phyloP scores from a whole-genome alignment of 139 green algal genomes.

The Chlorokybus atmophyticus region DNA sequence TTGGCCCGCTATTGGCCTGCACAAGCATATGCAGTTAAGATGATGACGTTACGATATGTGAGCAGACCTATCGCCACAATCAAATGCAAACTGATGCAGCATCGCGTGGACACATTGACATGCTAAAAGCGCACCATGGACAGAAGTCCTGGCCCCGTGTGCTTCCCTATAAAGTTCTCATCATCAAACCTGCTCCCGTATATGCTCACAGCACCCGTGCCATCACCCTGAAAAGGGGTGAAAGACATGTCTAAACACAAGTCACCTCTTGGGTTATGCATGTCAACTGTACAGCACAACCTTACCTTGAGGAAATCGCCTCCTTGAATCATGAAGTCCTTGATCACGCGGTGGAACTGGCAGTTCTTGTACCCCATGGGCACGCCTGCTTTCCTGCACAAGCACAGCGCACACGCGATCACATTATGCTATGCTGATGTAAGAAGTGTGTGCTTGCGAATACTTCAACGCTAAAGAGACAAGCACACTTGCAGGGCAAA shows the following conservation, averaged over 20 bases:
- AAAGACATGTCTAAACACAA: no score
- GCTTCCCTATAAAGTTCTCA: constrained; percentile 82
- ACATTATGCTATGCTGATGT: neutral
- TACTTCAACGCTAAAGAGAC: neutral
- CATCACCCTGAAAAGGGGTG: constrained; percentile 56
- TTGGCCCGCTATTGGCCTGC: constrained; percentile 35
- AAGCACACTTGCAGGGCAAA: neutral
- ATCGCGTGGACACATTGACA: no score
- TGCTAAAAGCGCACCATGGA: constrained; percentile 63
- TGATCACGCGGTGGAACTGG: constrained; percentile 91
- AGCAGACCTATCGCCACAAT: no score
- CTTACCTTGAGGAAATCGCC: constrained; percentile 74
- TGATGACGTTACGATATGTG: no score
- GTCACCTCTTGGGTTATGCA: no score
- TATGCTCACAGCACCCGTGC: constrained; percentile 82
- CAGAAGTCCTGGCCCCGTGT: constrained; percentile 89
- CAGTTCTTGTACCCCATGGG: constrained; percentile 62
- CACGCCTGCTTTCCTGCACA: constrained; percentile 53
- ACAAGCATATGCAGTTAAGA: no score
- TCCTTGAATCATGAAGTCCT: constrained; percentile 88
- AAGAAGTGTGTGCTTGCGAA: neutral
- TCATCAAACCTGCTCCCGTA: constrained; percentile 88
- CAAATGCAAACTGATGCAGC: no score
- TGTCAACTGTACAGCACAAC: no score
- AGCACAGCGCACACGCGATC: neutral